Base-by-base conservation (phyloP, 257 asterid genomes). In the Orobanche coerulescens region DNA sequence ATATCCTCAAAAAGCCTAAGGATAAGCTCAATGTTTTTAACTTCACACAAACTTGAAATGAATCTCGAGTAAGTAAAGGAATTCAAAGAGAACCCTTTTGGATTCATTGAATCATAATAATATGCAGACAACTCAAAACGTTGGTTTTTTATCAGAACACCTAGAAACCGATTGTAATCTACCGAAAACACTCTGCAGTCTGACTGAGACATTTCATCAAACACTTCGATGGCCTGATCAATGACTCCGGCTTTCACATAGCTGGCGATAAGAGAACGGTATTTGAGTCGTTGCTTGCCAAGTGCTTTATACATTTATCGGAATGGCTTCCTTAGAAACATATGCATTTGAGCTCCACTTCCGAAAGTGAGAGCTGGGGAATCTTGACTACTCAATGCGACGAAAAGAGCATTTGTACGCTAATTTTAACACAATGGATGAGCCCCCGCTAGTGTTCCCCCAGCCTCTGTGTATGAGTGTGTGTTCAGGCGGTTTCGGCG, bases 21-120 rank as follows among this genome's bases (percentile, higher is more conserved):
- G 61, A 93, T 82, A 42, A 93, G 93, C 73, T 79, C 84, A 78
- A 89, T 77, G 78, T 89, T 76, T 70, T 67, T 80, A 73, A 93
- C 82, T 77, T 81, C 76, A 76, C 97, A 93, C 92, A 93, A 69
- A 11, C 80, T 89, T 18, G 87, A 80, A 58, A 89, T 79, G 70
- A 89, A 89, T 71, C 95, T 79, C 1, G 98, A 93, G 79, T 84
- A 93, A 56, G 98, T 93, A 64, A 86, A 89, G 3, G 97, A 79
- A 74, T 69, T 81, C 71, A 93, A 79, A 34, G 98, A 84, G 66
- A 88, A 82, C 58, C 96, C 98, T 62, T 77, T 75, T 15, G 81
- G 67, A 34, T 57, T 71, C 95, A 93, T 73, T 16, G 80, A 72
- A 56, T 76, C 54, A 37, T 93, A 93, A 67, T 86, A 93, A 3